Evolutionary conservation across 176 grass and related monocot genomes (phyloP), one percentile per base, ranked within the genome.

Genomic region (Oryza longistaminata): DNA sequence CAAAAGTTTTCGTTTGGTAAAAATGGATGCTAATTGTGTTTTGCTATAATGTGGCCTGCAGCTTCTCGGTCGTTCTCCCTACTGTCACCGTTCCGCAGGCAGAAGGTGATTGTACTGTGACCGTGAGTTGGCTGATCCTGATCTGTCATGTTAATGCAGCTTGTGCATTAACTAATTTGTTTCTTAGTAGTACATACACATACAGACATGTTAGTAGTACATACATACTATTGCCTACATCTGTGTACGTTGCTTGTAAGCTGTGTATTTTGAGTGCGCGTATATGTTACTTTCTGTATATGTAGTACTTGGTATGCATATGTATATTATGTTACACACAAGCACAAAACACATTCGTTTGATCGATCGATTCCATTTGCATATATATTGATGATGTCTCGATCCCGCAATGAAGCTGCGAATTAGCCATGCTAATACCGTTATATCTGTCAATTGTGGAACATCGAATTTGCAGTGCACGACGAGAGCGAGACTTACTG

Each of bases 21-120:
- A 53, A 11, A 70, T 88, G 64, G 21, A 76, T 70, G 82, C 25
- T 64, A 14, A 64, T 48, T 27, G 26, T 68, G 61, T 58, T 75
- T 75, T 83, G 21, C 40, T 86, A 2, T 34, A 33, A 64, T 60
- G 58, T 62, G 21, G 6, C 2, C 73, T 75, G 29, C 93, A 95
- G 93, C 78, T 81, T 88, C 90, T 70, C 79, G 88, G 34, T 87
- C 88, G 0, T 95, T 95, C 60, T 95, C 93, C 10, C 71, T 95
- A 7, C 62, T 95, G 58, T 88, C 88, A 12, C 90, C 93, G 1
- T 95, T 95, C 82, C 90, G 90, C 50, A 95, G 84, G 80, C 76
- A 90, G 15, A 90, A 90, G 85, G 84, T 87, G 35, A 70, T 87
- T 24, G 85, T 87, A 9, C 75, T 90, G 43, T 61, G 58, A 62